These are phyloP conservation scores for Paratinospora sagittata DNA, from an alignment of 164 flowering plant genomes.

Conservation along the genomic window DNA sequence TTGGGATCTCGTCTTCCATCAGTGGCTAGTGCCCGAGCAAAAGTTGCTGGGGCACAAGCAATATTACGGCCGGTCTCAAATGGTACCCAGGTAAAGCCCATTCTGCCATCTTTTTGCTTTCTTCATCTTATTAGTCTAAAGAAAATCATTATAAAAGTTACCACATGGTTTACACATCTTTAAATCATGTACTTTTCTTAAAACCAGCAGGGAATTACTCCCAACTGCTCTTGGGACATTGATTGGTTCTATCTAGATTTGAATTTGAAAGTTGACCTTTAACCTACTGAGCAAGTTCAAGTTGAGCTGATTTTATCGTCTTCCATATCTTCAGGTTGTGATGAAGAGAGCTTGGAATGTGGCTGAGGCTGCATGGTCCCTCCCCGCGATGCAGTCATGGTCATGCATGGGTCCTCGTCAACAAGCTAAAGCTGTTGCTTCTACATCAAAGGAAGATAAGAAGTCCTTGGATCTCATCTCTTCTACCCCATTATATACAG, in stretches of 20 bases:
- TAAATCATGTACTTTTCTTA: too few relatives aligned
- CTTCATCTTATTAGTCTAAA: neutral
- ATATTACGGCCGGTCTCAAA: constrained; percentile 86
- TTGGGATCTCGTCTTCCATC: constrained; percentile 94
- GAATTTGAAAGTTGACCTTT: too few relatives aligned
- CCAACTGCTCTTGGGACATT: too few relatives aligned
- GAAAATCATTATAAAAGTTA: too few relatives aligned
- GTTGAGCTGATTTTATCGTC: neutral
- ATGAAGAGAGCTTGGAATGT: constrained; percentile 90
- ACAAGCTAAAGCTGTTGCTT: constrained; percentile 30
- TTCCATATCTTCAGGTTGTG: constrained; percentile 50
- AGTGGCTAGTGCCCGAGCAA: constrained; percentile 85
- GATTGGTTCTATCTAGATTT: too few relatives aligned
- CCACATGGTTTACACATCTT: too few relatives aligned
- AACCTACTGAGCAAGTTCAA: neutral
- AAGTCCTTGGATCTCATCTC: constrained; percentile 25
- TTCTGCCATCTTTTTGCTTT: neutral
- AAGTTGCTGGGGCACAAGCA: constrained; percentile 98
- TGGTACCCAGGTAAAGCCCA: constrained; percentile 65
- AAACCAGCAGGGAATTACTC: too few relatives aligned
- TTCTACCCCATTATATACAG: constrained; percentile 24
- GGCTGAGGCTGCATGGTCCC: constrained; percentile 85
- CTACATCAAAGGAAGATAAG: constrained; percentile 27
- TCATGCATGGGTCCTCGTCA: constrained; percentile 95
- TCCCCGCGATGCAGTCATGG: constrained; percentile 70